phyloP scores from a whole-genome alignment of 2,329 filamentous ascomycete species.

The Bipolaris victoriae region DNA sequence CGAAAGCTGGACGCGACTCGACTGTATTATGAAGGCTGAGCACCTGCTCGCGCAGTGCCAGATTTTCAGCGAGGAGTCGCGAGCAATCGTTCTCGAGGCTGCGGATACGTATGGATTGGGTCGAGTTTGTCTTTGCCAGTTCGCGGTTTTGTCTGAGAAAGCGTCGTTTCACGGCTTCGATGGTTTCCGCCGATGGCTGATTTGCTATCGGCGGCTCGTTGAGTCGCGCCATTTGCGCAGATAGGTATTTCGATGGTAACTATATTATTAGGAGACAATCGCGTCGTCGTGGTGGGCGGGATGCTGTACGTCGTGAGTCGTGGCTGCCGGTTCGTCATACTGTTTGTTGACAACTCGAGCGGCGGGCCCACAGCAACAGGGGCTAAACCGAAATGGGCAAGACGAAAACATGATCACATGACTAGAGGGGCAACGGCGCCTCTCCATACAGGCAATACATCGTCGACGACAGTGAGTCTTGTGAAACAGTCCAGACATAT shows the following conservation, averaged over 20 bases:
- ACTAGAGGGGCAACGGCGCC: conserved; percentile 34
- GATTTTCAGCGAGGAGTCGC: conserved; percentile 77
- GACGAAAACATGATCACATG: conserved; percentile 26
- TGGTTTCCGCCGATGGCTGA: conserved; percentile 64
- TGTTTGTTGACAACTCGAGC: conserved; percentile 37
- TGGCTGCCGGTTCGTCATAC: conserved; percentile 13
- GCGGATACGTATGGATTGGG: conserved; percentile 77
- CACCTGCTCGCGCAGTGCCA: conserved; percentile 73
- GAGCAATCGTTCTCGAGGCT: conserved; percentile 77
- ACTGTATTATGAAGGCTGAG: conserved; percentile 72
- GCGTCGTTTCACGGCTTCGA: conserved; percentile 73
- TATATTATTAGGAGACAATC: conserved; percentile 28
- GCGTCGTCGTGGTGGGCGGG: conserved; percentile 16
- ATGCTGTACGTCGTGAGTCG: conserved; percentile 4
- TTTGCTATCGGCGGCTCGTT: conserved; percentile 68
- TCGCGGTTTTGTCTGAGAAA: conserved; percentile 85
- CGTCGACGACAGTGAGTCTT: not conserved
- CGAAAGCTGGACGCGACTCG: conserved; percentile 66
- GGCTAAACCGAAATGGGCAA: conserved; percentile 2
- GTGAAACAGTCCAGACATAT: not conserved
- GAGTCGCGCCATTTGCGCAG: conserved; percentile 74
- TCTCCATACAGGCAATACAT: not conserved
- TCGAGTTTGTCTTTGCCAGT: conserved; percentile 76
- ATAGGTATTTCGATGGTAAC: conserved; percentile 43
- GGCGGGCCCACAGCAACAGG: conserved; percentile 31